phyloP scores from a whole-genome alignment of 2,329 filamentous ascomycete genomes.

The Aspergillus nomiae region DNA sequence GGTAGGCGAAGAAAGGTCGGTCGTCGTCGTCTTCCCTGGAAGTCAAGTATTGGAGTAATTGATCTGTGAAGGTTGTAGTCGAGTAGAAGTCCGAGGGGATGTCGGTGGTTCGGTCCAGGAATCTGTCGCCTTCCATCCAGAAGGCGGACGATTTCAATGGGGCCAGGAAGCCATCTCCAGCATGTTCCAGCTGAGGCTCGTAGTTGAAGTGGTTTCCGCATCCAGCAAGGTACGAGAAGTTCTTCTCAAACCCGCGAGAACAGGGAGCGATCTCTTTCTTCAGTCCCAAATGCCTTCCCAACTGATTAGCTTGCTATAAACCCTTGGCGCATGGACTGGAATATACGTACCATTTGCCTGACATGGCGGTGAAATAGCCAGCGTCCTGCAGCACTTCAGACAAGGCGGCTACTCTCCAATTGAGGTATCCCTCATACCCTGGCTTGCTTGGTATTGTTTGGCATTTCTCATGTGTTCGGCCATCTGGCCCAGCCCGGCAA shows the following conservation, averaged over 20 bases:
- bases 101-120: conserved; percentile 29
- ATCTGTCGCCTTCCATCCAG: conserved; percentile 40
- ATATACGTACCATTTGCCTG: conserved; percentile 53
- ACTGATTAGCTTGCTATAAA: background rate
- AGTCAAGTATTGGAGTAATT: conserved; percentile 53
- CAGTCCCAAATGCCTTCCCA: conserved; percentile 59
- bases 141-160: conserved; percentile 37
- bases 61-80: conserved; percentile 54
- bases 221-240: conserved; percentile 62
- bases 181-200: conserved; percentile 47
- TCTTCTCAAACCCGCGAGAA: conserved; percentile 60
- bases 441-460: conserved; percentile 55
- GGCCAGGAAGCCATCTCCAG: conserved; percentile 29
- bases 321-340: background rate
- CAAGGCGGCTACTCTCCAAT: conserved; percentile 59
- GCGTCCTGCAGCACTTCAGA: conserved; percentile 61
- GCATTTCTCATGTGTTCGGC: conserved; percentile 59
- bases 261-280: conserved; percentile 59
- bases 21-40: conserved; percentile 47
- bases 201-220: conserved; percentile 62
- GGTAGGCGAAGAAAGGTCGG: conserved; percentile 60
- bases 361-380: conserved; percentile 63
- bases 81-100: conserved; percentile 49
- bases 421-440: conserved; percentile 66
- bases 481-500: conserved; percentile 58